Evolutionary conservation across 305 asterid genomes (phyloP), one percentile per base, ranked within the genome.

Genomic region (Fraxinus xanthoxyloides): DNA sequence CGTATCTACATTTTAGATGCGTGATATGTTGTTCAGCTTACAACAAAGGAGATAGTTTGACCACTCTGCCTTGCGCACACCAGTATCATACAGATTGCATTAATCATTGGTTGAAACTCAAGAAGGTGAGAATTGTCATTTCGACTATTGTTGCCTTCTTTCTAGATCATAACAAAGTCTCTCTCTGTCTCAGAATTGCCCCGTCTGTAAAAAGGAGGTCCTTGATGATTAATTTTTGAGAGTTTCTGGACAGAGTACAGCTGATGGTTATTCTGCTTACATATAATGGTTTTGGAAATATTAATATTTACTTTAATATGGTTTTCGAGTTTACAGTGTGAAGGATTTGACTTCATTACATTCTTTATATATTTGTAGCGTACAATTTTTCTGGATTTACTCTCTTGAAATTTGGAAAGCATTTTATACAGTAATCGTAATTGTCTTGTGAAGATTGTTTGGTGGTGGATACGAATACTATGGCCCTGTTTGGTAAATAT

Each of bases 161-260:
- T 3, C 65, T n/a, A 56, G 1, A 56, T 56, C 26, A 56, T 46
- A 54, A 54, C 65, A 17, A 54, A 6, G 65, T 54, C 24, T 54
- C 63, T 35, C 9, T 74, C 30, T 59, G 59, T 79, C 34, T 23
- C 88, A 88, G 91, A 87, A 61, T 79, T 88, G 91, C 83, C 91
- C 89, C 1, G 85, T 88, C 59, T 88, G 91, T 67, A 83, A 83
- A 74, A 85, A 48, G 84, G 91, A 88, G 86, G 90, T 88, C 81
- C 65, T 54, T 77, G 89, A 83, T 13, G 79, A 79, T 72, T 88
- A 85, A 88, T 40, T 8, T 40, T 30, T 77, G 24, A 63, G 19
- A 46, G 72, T 67, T 21, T 36, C 46, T 10, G 63, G 59, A 56
- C 48, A 36, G 78, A 36, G 15, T 54, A n/a, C 38, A 15, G 43